A percentile compares a stretch with the other conserved stretches of the same genome.
phyloP scores from a whole-genome alignment of 2,329 filamentous ascomycete species.

The Colletotrichum sansevieriae region DNA sequence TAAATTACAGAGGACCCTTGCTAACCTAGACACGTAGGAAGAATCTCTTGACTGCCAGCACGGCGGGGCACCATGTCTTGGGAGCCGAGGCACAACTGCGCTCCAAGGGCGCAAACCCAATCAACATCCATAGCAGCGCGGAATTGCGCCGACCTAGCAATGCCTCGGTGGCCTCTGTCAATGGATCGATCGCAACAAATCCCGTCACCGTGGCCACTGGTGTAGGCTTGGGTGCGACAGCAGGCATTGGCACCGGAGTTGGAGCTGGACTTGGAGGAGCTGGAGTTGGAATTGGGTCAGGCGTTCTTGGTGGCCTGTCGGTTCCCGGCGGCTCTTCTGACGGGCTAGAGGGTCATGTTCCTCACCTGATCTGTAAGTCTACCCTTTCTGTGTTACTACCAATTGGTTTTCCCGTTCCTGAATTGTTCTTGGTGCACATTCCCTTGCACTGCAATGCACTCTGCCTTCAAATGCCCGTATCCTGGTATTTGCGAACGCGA shows the following conservation, averaged over 20 bases:
- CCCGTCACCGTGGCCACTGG: conserved; percentile 13
- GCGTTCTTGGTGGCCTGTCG: conserved; percentile 35
- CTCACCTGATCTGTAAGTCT: conserved; percentile 64
- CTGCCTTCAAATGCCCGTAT: neutral
- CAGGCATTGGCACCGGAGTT: conserved; percentile 31
- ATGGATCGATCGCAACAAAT: conserved; percentile 43
- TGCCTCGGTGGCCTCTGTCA: conserved; percentile 46
- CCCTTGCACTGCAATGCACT: too few species aligned
- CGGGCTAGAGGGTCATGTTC: conserved; percentile 58
- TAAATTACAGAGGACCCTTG: conserved; percentile 6
- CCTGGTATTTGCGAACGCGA: neutral
- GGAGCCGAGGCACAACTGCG: conserved; percentile 61
- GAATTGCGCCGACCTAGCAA: conserved; percentile 55
- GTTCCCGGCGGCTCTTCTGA: conserved; percentile 38
- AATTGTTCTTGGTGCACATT: neutral
- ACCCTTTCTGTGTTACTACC: conserved; percentile 2
- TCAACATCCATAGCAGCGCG: conserved; percentile 53
- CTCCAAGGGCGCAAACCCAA: conserved; percentile 53
- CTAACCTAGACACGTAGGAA: conserved; percentile 52
- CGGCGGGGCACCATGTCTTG: conserved; percentile 49
- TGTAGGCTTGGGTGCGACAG: conserved; percentile 24
- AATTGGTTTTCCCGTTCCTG: neutral
- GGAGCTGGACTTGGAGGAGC: conserved; percentile 34
- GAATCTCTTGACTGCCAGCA: conserved; percentile 56
- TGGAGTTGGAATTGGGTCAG: conserved; percentile 36